Base-by-base conservation (phyloP, 1,284 basidiomycete species). In the Boletus albobrunnescens region DNA sequence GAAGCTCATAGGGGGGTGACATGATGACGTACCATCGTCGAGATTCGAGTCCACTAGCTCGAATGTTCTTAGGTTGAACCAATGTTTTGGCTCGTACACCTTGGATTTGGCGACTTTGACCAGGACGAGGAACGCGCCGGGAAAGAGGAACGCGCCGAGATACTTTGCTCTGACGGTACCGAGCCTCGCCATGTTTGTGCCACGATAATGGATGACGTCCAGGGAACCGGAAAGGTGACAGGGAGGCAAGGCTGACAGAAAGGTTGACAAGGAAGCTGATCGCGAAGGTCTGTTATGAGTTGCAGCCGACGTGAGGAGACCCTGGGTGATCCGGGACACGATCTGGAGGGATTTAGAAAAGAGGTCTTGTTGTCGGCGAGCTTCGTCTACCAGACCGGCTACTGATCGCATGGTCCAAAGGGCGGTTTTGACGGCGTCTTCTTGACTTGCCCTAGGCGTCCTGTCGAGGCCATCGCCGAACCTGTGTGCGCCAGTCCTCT, bases 111-210 rank as follows among this genome's bases (percentile, higher is more conserved):
- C 73, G 42, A 93, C 83, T 70, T 95, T 96, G 57, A 83, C 89
- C 31, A 97, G 71, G 33, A 95, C 76, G 39, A 96, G 69, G 63
- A 92, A 95, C 13, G 83, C 86, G 13, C 90, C 91, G 11, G 78
- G 70, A 61, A 93, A 97, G 38, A 97, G 71, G 65, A 96, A 94
- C 10, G 87, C 89, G 30, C 88, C 92, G 16, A 91, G 74, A 64
- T 94, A 94, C 64, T 88, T 91, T 51, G 91, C 87, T 59, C 82
- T 86, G 53, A 87, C 72, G 20, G 76, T 76, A 35, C 72, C 65
- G 9, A 60, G 66, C 35, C 65, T 64, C 27, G 66, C 64, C 40
- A 71, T 53, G 24, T 67, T 69, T 14, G 62, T 60, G 12, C 67
- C 61, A 50, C 77, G 76, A 61, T 84, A 78, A 62, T 90, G 81